Evolutionary conservation across 2,329 filamentous ascomycete genomes (phyloP), one percentile per base, ranked within the genome.

Genomic region (Colletotrichum magnum): DNA sequence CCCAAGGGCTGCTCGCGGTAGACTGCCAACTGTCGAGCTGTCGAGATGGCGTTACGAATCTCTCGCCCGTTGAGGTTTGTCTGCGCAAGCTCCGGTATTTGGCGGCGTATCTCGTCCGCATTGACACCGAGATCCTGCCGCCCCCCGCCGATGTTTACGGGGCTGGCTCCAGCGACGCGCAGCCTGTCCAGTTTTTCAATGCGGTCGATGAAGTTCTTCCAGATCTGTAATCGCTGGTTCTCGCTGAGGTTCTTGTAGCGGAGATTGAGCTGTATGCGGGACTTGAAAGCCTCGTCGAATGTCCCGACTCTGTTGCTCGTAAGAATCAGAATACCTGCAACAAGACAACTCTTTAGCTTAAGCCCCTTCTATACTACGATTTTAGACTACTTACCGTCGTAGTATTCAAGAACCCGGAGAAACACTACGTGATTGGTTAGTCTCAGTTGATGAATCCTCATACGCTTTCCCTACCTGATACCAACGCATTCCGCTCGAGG

Each of bases 401-500:
- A 80, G 61, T 79, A 80, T 52, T 80, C 79, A 3, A 82, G 72
- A 0, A 77, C 74, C 6, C 80, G 75, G 4, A 81, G 71, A 51
- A 82, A 81, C 0, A 81, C 79, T 77, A 21, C n/a, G 1, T 6
- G 18, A 28, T 7, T n/a, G 28, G 13, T 72, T 71, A 18, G 73
- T 69, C 16, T 41, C 0, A 71, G 0, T 72, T 74, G 3, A 68
- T 73, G 1, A 58, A 51, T 5, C 10, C 2, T 6, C 6, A 18
- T 1, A 5, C n/a, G 6, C 15, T 16, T 6, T 6, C 15, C 72
- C 51, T 61, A 74, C 73, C 73, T n/a, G 73, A 76, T 59, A 76
- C 72, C 4, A 75, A 63, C 1, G 72, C 73, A 41, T 78, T 78
- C 2, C 77, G 69, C 76, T 95, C 91, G 52, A 97, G 92, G 74